A percentile compares a stretch with the other conserved stretches of the same genome.
phyloP scores from a whole-genome alignment of 768 basidiomycete species.

The Coprinellus aureogranulatus region DNA sequence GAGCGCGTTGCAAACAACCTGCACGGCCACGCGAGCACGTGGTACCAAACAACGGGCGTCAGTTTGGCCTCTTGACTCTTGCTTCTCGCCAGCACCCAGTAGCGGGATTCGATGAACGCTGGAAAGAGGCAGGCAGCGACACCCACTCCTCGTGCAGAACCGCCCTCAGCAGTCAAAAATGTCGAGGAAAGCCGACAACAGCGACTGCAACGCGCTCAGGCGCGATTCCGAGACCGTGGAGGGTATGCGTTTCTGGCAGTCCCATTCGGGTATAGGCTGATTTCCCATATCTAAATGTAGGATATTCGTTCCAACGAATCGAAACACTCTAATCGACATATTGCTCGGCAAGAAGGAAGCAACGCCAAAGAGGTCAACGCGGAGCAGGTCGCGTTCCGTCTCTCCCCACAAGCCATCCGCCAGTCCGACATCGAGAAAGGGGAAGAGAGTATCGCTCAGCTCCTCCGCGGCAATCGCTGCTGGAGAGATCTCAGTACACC shows the following conservation, averaged over 20 bases:
- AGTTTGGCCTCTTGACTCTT: too few species aligned
- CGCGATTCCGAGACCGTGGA: slow-evolving; percentile 66
- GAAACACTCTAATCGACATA: slow-evolving; percentile 9
- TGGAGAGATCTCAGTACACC: slow-evolving; percentile 1
- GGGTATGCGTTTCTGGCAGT: slow-evolving; percentile 39
- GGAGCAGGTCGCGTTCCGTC: slow-evolving; percentile 1
- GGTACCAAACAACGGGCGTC: too few species aligned
- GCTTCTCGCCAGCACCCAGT: too few species aligned
- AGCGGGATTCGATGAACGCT: slow-evolving; percentile 1
- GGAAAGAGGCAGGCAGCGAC: neutral
- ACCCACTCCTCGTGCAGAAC: slow-evolving; percentile 7
- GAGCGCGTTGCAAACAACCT: too few species aligned
- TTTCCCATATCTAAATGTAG: neutral
- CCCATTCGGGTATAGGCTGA: too few species aligned
- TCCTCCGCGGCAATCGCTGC: neutral
- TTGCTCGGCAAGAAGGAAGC: slow-evolving; percentile 2
- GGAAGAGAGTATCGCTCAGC: slow-evolving; percentile 3
- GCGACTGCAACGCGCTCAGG: slow-evolving; percentile 60
- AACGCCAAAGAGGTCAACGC: slow-evolving; percentile 5
- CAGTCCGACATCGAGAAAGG: slow-evolving; percentile 1
- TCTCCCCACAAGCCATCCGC: slow-evolving; percentile 7
- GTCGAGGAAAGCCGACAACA: slow-evolving; percentile 62
- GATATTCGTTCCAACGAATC: slow-evolving; percentile 7
- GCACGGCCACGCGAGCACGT: neutral
- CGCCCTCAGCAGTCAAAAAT: slow-evolving; percentile 14